Evolutionary conservation across 805 yeast species (phyloP).

Genomic region (Saitoella complicata): DNA sequence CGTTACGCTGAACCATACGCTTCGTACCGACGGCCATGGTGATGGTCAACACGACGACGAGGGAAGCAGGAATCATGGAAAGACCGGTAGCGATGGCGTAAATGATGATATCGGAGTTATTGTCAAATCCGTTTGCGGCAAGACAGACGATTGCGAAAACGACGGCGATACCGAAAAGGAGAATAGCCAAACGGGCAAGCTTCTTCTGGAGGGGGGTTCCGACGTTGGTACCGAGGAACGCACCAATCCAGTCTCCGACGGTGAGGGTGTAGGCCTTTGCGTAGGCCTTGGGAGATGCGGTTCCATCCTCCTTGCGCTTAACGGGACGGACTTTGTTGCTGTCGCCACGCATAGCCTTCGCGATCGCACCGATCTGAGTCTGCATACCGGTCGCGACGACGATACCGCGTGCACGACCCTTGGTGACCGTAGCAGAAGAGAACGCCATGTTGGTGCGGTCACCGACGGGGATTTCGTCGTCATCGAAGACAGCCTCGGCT

Average conservation of each 20-base stretch:
- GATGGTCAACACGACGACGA: slow-evolving; percentile 67
- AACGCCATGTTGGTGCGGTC: slow-evolving; percentile 59
- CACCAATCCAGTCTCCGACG: slow-evolving; percentile 31
- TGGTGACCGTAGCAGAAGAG: slow-evolving; percentile 51
- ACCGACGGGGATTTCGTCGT: slow-evolving; percentile 39
- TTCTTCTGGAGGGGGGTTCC: slow-evolving; percentile 75
- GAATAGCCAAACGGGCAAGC: slow-evolving; percentile 59
- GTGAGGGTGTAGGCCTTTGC: slow-evolving; percentile 33
- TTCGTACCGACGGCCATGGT: slow-evolving; percentile 75
- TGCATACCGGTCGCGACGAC: slow-evolving; percentile 50
- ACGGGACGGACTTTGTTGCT: slow-evolving; percentile 26
- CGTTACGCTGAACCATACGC: slow-evolving; percentile 51
- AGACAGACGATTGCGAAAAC: slow-evolving; percentile 70
- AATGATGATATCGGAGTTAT: slow-evolving; percentile 67
- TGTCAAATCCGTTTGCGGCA: slow-evolving; percentile 65
- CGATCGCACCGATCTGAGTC: slow-evolving; percentile 65
- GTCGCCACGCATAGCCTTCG: slow-evolving; percentile 35
- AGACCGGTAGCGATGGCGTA: slow-evolving; percentile 77
- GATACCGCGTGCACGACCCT: slow-evolving; percentile 60
- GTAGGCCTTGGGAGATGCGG: slow-evolving; percentile 29
- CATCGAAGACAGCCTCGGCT: slow-evolving; percentile 25
- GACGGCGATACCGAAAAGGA: slow-evolving; percentile 62
- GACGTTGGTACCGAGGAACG: slow-evolving; percentile 53
- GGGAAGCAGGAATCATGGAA: slow-evolving; percentile 69
- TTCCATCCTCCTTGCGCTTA: slow-evolving; percentile 29